Evolutionary conservation across 768 basidiomycete species (phyloP).

Genomic region (Suillus clintonianus): DNA sequence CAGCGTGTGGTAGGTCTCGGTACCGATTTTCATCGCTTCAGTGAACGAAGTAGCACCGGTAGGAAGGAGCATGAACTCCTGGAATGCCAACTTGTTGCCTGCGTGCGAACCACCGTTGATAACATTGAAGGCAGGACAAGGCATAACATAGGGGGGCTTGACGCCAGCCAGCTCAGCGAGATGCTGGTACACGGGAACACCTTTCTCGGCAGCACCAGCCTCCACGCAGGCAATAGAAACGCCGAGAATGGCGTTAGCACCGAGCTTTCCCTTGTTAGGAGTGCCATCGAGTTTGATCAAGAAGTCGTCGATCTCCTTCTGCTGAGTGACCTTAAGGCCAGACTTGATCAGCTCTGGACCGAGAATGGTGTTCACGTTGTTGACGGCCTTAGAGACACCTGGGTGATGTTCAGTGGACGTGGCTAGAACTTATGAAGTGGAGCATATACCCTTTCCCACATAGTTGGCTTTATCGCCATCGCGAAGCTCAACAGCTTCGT

Average conservation of each 20-base stretch:
- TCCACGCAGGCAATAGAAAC: slow-evolving; percentile 94
- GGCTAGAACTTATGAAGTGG: not conserved
- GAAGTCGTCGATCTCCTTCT: slow-evolving; percentile 97
- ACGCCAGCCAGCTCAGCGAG: slow-evolving; percentile 94
- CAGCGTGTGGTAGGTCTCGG: slow-evolving; percentile 96
- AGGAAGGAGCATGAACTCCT: slow-evolving; percentile 99
- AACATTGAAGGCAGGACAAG: slow-evolving; percentile 94
- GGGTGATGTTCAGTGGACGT: slow-evolving; percentile 2
- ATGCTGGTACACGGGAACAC: slow-evolving; percentile 93
- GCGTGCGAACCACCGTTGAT: slow-evolving; percentile 99
- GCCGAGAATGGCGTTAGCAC: slow-evolving; percentile 98
- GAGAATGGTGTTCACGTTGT: slow-evolving; percentile 91
- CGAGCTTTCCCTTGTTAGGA: slow-evolving; percentile 98
- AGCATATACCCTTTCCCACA: slow-evolving; percentile 85
- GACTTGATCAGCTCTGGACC: slow-evolving; percentile 87
- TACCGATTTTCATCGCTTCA: slow-evolving; percentile 98
- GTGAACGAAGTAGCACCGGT: slow-evolving; percentile 90
- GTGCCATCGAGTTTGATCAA: slow-evolving; percentile 98
- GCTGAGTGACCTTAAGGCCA: slow-evolving; percentile 79
- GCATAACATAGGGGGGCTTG: slow-evolving; percentile 91
- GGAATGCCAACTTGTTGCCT: slow-evolving; percentile 99
- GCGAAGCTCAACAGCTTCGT: slow-evolving; percentile 98
- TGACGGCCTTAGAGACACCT: slow-evolving; percentile 94
- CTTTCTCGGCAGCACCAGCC: slow-evolving; percentile 94
- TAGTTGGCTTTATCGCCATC: slow-evolving; percentile 93